phyloP scores from a whole-genome alignment of 2,329 filamentous ascomycete genomes.

The Akanthomyces lecanii region DNA sequence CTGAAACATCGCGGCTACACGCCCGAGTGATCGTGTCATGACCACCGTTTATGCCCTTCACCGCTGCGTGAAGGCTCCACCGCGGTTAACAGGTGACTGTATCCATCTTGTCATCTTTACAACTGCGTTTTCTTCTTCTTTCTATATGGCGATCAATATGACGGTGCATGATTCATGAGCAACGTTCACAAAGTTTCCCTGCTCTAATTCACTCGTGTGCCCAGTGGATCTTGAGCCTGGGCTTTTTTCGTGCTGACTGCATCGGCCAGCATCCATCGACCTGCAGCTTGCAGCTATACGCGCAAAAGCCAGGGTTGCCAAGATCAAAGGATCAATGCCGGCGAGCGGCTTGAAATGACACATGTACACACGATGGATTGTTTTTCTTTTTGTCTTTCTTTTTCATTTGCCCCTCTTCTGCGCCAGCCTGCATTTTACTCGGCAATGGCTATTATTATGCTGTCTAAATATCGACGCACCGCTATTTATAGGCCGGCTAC shows the following conservation, averaged over 20 bases:
- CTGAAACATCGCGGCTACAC: not conserved
- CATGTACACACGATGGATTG: not conserved
- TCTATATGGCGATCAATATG: too few species aligned
- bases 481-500: too few species aligned
- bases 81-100: not conserved
- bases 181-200: too few species aligned
- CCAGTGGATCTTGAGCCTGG: not conserved
- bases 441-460: too few species aligned
- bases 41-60: not conserved
- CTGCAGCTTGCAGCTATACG: not conserved
- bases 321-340: not conserved
- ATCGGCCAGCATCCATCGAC: slow-evolving; percentile 1
- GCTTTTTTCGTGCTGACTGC: slow-evolving; percentile 6
- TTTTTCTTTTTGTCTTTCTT: too few species aligned
- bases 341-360: not conserved
- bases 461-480: too few species aligned
- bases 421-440: too few species aligned
- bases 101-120: too few species aligned
- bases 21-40: not conserved
- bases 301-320: not conserved
- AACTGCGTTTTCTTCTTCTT: too few species aligned
- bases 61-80: not conserved
- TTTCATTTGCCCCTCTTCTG: too few species aligned
- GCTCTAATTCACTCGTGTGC: not conserved
- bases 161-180: too few species aligned